Evolutionary conservation across 1,284 basidiomycete genomes (phyloP), one percentile per base, ranked within the genome.

Genomic region (Cryptococcus depauperatus): DNA sequence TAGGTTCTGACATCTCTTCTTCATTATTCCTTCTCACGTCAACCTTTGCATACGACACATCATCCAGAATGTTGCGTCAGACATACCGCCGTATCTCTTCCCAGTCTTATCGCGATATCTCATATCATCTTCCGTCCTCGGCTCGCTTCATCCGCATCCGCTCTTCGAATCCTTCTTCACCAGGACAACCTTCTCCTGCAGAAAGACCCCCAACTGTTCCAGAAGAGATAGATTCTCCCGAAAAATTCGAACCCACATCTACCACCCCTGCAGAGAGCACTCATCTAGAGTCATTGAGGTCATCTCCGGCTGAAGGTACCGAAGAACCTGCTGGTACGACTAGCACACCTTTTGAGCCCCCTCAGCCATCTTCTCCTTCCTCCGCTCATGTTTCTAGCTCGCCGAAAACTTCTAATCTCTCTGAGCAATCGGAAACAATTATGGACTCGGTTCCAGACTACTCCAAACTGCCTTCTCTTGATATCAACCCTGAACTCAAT

Each of bases 391-490:
- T n/a, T n/a, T n/a, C n/a, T n/a, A n/a, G n/a, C n/a, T n/a, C n/a
- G n/a, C n/a, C n/a, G n/a, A n/a, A n/a, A n/a, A n/a, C n/a, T n/a
- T n/a, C n/a, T n/a, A n/a, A n/a, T n/a, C n/a, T n/a, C n/a, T n/a
- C n/a, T n/a, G n/a, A n/a, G n/a, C n/a, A n/a, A n/a, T n/a, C n/a
- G n/a, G n/a, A n/a, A n/a, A n/a, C n/a, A n/a, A n/a, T n/a, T n/a
- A n/a, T n/a, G n/a, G n/a, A n/a, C n/a, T n/a, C n/a, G 19, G 29
- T 19, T 30, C 55, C 58, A 14, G 66, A 69, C 46, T 56, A 61
- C 11, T 58, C 60, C 19, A 57, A 61, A 44, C 60, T 72, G 16
- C 69, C 69, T 19, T 70, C 68, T 3, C 58, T 72, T n/a, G 68
- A 72, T 50, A 67, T 72, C 35, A 68, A 71, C 44, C 65, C 66